Evolutionary conservation across 495 filamentous ascomycete genomes (phyloP).

Genomic region (Collariella sp.): DNA sequence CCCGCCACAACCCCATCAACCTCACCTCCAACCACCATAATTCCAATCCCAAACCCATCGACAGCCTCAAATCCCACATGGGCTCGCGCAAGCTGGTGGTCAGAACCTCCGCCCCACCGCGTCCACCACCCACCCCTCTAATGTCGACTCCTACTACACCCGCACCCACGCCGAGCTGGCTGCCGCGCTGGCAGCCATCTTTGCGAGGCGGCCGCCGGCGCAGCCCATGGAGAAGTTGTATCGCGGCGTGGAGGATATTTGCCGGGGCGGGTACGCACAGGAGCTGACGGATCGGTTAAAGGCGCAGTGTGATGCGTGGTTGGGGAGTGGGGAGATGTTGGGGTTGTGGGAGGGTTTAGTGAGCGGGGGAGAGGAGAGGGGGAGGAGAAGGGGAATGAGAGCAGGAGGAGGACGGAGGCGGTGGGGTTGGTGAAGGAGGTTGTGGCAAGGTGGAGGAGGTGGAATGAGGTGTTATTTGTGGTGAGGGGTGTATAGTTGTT

Average conservation of each 20-base stretch:
- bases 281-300: slow-evolving; percentile 54
- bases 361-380: not conserved
- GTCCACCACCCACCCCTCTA: slow-evolving; percentile 37
- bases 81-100: slow-evolving; percentile 77
- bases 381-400: slow-evolving; percentile 41
- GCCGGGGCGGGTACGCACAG: slow-evolving; percentile 62
- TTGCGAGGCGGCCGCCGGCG: slow-evolving; percentile 49
- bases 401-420: not conserved
- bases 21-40: slow-evolving; percentile 20
- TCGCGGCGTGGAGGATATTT: slow-evolving; percentile 81
- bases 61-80: slow-evolving; percentile 43
- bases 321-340: slow-evolving; percentile 46
- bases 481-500: slow-evolving; percentile 81
- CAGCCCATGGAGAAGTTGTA: slow-evolving; percentile 81
- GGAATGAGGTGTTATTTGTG: slow-evolving; percentile 67
- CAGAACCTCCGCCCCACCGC: slow-evolving; percentile 58
- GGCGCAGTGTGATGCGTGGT: slow-evolving; percentile 52
- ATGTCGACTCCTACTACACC: slow-evolving; percentile 56
- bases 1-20: slow-evolving; percentile 35
- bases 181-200: slow-evolving; percentile 62
- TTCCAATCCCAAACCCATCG: not conserved
- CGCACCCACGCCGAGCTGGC: slow-evolving; percentile 63
- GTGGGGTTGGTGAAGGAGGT: slow-evolving; percentile 55
- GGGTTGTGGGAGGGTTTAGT: slow-evolving; percentile 32
- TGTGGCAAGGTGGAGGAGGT: slow-evolving; percentile 63